A percentile compares a stretch with the other conserved stretches of the same genome.
phyloP scores from a whole-genome alignment of 2,329 filamentous ascomycete species.

The Boeremia lycopersici region DNA sequence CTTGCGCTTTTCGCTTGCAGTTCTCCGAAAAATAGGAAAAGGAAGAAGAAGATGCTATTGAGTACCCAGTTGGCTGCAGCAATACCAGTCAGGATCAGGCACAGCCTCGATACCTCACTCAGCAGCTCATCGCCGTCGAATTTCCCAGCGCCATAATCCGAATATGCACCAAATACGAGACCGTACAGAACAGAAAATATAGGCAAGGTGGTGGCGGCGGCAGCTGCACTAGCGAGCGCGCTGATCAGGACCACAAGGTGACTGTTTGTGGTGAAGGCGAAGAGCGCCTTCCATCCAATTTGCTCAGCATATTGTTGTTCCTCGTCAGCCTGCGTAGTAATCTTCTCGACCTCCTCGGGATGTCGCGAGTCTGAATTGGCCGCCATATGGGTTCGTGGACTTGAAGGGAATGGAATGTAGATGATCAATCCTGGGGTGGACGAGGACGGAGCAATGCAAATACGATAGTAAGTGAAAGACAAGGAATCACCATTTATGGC shows the following conservation, averaged over 20 bases:
- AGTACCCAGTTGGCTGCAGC: conserved; percentile 70
- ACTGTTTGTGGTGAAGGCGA: conserved; percentile 70
- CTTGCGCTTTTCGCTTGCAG: conserved; percentile 73
- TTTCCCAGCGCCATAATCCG: conserved; percentile 65
- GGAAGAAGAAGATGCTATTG: conserved; percentile 68
- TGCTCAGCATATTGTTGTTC: conserved; percentile 29
- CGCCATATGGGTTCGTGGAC: conserved; percentile 17
- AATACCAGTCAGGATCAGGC: conserved; percentile 66
- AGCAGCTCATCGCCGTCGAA: conserved; percentile 60
- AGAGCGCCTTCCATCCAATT: conserved; percentile 64
- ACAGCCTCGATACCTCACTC: conserved; percentile 63
- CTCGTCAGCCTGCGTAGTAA: conserved; percentile 17
- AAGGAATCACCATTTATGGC: conserved; percentile 22
- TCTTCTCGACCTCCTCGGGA: conserved; percentile 23
- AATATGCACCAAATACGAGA: conserved; percentile 73
- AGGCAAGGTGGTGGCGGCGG: conserved; percentile 68
- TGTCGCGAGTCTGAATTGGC: conserved; percentile 16
- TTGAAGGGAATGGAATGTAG: not conserved
- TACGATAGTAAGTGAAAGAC: conserved; percentile 15
- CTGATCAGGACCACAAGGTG: conserved; percentile 62
- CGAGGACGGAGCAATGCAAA: conserved; percentile 6
- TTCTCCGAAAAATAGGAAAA: conserved; percentile 82
- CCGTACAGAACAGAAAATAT: conserved; percentile 74
- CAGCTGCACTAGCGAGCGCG: conserved; percentile 62
- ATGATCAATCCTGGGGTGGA: not conserved